Conservation (phyloP, 352 stramenopile species). For the Stramenopiles sp. region DNA sequence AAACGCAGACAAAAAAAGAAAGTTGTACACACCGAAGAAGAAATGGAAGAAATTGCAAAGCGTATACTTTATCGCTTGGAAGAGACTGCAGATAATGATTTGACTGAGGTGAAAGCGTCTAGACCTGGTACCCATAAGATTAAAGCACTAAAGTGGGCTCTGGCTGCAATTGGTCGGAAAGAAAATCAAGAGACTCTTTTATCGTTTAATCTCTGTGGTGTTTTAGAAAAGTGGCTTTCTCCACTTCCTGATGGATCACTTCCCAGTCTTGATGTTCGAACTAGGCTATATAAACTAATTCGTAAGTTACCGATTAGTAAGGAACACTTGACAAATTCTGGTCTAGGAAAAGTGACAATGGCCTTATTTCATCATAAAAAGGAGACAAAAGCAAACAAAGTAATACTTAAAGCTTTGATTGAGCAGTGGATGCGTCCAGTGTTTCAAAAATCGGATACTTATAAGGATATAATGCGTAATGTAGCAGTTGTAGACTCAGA, state of each 20-base stretch:
- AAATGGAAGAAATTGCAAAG: conserved; percentile 6
- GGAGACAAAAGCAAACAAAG: conserved; percentile 6
- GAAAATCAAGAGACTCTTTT: background rate
- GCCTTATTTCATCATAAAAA: background rate
- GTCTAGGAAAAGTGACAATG: background rate
- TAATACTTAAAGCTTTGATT: conserved; percentile 4
- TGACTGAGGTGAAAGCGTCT: background rate
- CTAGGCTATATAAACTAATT: conserved; percentile 3
- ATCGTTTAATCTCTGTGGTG: conserved; percentile 2
- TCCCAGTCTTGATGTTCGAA: background rate
- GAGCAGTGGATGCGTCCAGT: background rate
- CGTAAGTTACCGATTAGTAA: conserved; percentile 1
- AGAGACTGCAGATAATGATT: background rate
- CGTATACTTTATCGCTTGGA: conserved; percentile 2
- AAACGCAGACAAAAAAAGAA: conserved; percentile 2
- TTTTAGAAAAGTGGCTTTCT: background rate
- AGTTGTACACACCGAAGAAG: background rate
- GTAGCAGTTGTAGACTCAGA: no score
- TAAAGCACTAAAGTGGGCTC: conserved; percentile 4
- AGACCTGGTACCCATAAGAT: background rate
- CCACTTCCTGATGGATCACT: background rate
- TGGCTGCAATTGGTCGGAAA: background rate
- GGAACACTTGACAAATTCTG: conserved; percentile 1
- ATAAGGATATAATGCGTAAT: background rate
- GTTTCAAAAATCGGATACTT: background rate